Base-by-base conservation (phyloP, 2,329 filamentous ascomycete genomes). In the Mycogone perniciosa region DNA sequence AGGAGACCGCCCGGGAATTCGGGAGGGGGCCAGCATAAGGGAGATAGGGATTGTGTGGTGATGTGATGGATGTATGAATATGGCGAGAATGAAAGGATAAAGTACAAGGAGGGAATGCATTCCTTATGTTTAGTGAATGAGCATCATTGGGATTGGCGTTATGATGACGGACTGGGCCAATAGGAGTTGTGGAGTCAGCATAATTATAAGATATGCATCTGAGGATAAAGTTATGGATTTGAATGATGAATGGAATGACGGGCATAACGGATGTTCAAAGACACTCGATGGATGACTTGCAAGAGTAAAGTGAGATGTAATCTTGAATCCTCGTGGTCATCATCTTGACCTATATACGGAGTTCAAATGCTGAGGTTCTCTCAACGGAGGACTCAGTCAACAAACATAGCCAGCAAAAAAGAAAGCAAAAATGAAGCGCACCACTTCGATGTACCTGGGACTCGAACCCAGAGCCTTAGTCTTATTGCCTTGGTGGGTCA, bases 31-130 rank as follows among this genome's bases (percentile, higher is more conserved):
- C 34, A 31, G 34, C 56, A 57, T 29, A 56, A 51, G 7, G 51
- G 61, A 34, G 63, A 67, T 8, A 55, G 62, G 53, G 72, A 75
- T 27, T 79, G 76, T 57, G 61, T 70, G 35, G 67, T 79, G 46
- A 79, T 79, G 76, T 78, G 57, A 64, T 29, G 4, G 7, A 35
- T 35, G 33, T 8, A 35, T 7, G 11, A 11, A 35, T 35, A 35
- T 35, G 33, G 11, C 33, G 33, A 4, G 33, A 35, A 3, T 7
- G 33, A 11, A 11, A 3, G 11, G 11, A 35, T 8, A 35, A 7
- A 35, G 4, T 11, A 35, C 33, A 35, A 11, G 2, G 11, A 11
- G 11, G 7, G 33, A 7, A 35, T 20, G 20, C 20, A 20, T 20
- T 20, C 20, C 2, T 20, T 20, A 20, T 20, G 20, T 20, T 20